A percentile compares a stretch with the other conserved stretches of the same genome.
These are phyloP conservation scores for Chlorella vulgaris DNA, from an alignment of 139 green algal genomes.

Conservation along the genomic window DNA sequence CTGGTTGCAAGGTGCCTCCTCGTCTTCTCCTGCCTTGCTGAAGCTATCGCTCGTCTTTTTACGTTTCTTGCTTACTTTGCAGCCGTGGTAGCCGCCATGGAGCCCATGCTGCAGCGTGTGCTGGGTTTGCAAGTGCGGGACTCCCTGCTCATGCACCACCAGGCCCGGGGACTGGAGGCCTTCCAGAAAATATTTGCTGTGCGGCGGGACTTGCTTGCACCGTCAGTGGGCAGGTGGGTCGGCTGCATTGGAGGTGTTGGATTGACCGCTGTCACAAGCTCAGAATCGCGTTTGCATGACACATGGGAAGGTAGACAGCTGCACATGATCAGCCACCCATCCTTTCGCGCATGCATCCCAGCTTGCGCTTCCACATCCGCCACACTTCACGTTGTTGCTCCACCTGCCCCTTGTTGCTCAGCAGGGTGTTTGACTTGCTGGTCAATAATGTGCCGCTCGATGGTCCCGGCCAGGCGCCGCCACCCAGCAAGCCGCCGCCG, in stretches of 20 bases:
- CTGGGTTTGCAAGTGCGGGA: slow-evolving; percentile 40
- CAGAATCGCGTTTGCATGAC: neutral
- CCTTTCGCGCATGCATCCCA: too few species aligned
- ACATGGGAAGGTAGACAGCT: neutral
- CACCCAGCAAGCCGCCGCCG: slow-evolving; percentile 35
- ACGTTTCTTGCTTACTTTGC: too few species aligned
- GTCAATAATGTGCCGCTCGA: slow-evolving; percentile 40
- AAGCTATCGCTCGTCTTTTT: too few species aligned
- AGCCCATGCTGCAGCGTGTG: slow-evolving; percentile 53
- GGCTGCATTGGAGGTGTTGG: neutral
- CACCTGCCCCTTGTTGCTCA: neutral
- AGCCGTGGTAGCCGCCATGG: slow-evolving; percentile 28
- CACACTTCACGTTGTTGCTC: neutral
- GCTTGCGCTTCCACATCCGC: too few species aligned
- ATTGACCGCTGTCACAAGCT: neutral
- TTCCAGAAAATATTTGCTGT: slow-evolving; percentile 42
- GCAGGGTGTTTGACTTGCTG: slow-evolving; percentile 58
- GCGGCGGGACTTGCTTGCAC: slow-evolving; percentile 14
- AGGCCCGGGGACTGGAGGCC: slow-evolving; percentile 42
- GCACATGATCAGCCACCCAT: too few species aligned
- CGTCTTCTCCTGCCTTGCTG: too few species aligned
- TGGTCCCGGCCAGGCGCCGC: slow-evolving; percentile 24
- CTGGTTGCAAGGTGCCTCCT: too few species aligned
- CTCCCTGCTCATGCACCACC: slow-evolving; percentile 33
- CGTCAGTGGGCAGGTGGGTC: slow-evolving; percentile 18